Evolutionary conservation across 1,139 yeast species (phyloP).

Genomic region (Wickerhamiella pararugosa): DNA sequence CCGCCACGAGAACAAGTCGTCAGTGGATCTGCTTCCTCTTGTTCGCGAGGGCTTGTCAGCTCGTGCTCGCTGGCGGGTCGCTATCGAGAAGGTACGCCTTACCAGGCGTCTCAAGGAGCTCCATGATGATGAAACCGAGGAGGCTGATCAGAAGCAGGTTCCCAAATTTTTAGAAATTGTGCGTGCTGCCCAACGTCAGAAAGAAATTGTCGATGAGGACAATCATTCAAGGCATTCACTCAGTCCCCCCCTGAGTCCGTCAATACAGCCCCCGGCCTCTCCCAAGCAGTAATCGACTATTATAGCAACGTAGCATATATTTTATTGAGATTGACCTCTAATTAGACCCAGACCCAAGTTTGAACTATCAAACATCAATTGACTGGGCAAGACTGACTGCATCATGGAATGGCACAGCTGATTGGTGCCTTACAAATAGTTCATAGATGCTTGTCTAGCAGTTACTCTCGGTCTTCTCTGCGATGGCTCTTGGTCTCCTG

Average conservation of each 20-base stretch:
- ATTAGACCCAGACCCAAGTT: no score
- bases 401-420: no score
- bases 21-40: slow-evolving; percentile 49
- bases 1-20: slow-evolving; percentile 24
- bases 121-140: slow-evolving; percentile 36
- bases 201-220: slow-evolving; percentile 28
- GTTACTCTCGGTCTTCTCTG: no score
- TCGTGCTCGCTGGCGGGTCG: slow-evolving; percentile 69
- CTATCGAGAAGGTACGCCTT: slow-evolving; percentile 65
- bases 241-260: neutral
- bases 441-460: no score
- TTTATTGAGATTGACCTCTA: neutral
- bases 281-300: neutral
- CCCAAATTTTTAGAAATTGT: slow-evolving; percentile 51
- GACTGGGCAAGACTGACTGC: no score
- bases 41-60: slow-evolving; percentile 70
- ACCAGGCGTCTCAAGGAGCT: slow-evolving; percentile 58
- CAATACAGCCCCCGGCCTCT: neutral
- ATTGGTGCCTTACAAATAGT: no score
- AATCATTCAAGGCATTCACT: neutral
- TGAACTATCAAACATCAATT: no score
- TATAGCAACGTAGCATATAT: neutral
- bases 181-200: slow-evolving; percentile 51
- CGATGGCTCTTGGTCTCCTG: no score
- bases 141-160: slow-evolving; percentile 29